Percentiles rank a stretch among this genome's conserved stretches.
phyloP scores from a whole-genome alignment of 1,139 yeast species.

The Yamadazyma mexicana region DNA sequence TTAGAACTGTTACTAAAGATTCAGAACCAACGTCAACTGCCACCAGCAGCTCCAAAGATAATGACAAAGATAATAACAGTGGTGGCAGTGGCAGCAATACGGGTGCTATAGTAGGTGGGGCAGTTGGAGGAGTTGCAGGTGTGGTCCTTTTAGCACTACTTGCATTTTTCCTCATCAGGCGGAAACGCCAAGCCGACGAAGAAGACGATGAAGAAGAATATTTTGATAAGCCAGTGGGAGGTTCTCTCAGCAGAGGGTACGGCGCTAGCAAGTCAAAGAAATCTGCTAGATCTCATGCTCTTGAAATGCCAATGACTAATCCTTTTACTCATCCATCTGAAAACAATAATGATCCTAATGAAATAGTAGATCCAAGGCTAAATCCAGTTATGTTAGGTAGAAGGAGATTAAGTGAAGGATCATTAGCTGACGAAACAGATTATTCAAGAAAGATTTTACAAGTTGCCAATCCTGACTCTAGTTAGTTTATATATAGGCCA shows the following conservation, averaged over 20 bases:
- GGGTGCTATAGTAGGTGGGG: constrained; percentile 71
- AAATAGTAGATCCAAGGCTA: constrained; percentile 52
- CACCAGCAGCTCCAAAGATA: constrained; percentile 10
- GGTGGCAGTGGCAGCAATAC: constrained; percentile 23
- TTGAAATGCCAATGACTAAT: constrained; percentile 50
- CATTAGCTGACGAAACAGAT: constrained; percentile 77
- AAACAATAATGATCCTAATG: constrained; percentile 18
- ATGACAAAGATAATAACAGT: constrained; percentile 5
- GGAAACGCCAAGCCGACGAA: constrained; percentile 44
- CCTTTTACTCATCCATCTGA: constrained; percentile 63
- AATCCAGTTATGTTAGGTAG: constrained; percentile 73
- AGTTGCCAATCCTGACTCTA: constrained; percentile 68
- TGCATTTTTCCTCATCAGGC: constrained; percentile 48
- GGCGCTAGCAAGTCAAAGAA: constrained; percentile 30
- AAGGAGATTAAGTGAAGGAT: constrained; percentile 71
- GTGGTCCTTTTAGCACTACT: constrained; percentile 44
- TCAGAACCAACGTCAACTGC: constrained; percentile 15
- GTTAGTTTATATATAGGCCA: neutral
- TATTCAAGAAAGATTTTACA: constrained; percentile 70
- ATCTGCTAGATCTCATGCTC: constrained; percentile 23
- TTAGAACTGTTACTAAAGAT: constrained; percentile 22
- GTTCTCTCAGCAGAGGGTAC: constrained; percentile 19
- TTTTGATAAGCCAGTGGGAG: constrained; percentile 34
- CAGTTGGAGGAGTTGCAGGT: constrained; percentile 61
- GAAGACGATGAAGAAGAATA: constrained; percentile 53